Base-by-base conservation (phyloP, 2,329 filamentous ascomycete genomes). In the Sphaerostilbella broomeana region DNA sequence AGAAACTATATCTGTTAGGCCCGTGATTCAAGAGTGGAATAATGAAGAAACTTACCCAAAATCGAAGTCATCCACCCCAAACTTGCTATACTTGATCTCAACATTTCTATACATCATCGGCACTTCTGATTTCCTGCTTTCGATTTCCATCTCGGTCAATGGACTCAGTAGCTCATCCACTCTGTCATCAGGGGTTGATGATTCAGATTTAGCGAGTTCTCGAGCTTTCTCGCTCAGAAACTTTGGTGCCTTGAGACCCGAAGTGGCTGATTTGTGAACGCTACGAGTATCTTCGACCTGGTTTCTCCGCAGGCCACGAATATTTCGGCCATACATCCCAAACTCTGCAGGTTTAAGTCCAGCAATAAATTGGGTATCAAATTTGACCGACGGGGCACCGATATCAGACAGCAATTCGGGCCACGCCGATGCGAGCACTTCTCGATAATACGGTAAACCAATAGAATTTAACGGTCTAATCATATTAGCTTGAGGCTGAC, bases 1-100 rank as follows among this genome's bases (percentile, higher is more conserved):
- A 98, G 60, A 86, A 97, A 42, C 86, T 87, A 48, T 4, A 10
- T 11, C 7, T 16, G 13, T 42, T 57, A 18, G 59, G 53, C 28
- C n/a, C 34, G 16, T 1, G 19, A n/a, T 11, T 6, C 20, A 6
- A 21, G 38, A 43, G 32, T 47, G 42, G 18, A 47, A 42, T 20
- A n/a, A 15, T 19, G 27, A 9, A 22, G 18, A 18, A 16, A 20
- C 78, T 53, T 66, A 86, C 80, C 84, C 84, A 63, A 98, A 98
- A 61, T 98, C 92, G 59, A 98, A 98, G 61, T 98, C 94, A 54
- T 97, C 90, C n/a, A 98, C 88, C 15, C 92, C 92, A 61, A 95
- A 98, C 58, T 88, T 94, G 70, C 90, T 95, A 68, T 97, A 98
- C 59, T 95, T 95, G 65, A 98, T 98, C 60, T 97, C 90, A 9